Evolutionary conservation across 768 basidiomycete genomes (phyloP), one percentile per base, ranked within the genome.

Genomic region (Pleurotus platypus): DNA sequence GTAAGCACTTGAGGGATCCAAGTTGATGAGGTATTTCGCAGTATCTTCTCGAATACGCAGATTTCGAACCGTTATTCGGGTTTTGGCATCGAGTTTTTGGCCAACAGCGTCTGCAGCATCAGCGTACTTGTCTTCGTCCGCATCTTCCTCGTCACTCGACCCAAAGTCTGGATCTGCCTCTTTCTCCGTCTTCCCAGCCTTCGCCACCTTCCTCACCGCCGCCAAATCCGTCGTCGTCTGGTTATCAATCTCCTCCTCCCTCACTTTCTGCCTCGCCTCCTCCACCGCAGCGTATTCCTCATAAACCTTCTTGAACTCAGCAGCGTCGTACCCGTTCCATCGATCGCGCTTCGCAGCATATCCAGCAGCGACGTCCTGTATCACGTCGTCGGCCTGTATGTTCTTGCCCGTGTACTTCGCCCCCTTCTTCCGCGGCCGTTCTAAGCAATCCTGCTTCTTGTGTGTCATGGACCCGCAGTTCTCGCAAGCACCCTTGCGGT

Each of bases 381-480:
- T 78, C 16, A 96, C 71, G 67, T 99, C 97, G 70, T 99, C 97
- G 3, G 92, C 83, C 56, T 87, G 87, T 56, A 98, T 98, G 66
- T 96, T 77, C 70, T 84, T 89, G 72, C 88, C 89, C 48, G 94
- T 92, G 69, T 78, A 98, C 72, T 87, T 97, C 49, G 97, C 97
- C 43, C 96, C 96, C 69, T 92, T 92, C 79, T 92, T 94, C 58
- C 97, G 85, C 39, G 97, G 97, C 57, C 97, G 87, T 71, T 99
- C 97, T 47, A 98, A 80, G 71, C 97, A 99, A 68, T 99, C 97
- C 66, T 83, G 77, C 59, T 78, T 82, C 70, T 90, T 89, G 76
- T 99, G 97, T 0, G 94, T 92, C 81, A 98, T 88, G 15, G 97
- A 91, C 57, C 97, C 97, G 62, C 97, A 99, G 67, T 99, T 99